Evolutionary conservation across 106 monocot species (phyloP).

Genomic region (Dioscorea zingiberensis): DNA sequence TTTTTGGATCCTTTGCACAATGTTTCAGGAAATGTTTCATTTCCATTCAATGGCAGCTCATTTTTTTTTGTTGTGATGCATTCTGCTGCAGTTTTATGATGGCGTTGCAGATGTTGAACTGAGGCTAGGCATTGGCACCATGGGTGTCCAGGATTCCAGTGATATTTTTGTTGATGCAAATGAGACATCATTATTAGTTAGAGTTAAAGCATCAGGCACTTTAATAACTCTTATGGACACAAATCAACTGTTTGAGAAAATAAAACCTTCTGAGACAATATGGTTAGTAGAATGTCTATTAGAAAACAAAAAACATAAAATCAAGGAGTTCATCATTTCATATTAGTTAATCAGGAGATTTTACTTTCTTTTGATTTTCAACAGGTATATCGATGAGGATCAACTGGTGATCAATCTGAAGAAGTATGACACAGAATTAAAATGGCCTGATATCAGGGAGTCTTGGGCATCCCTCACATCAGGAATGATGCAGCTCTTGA

Average conservation of each 20-base stretch:
- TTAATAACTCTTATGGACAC: constrained; percentile 53
- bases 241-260: constrained; percentile 51
- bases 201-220: constrained; percentile 48
- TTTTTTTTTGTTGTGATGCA: neutral
- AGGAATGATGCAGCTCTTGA: constrained; percentile 59
- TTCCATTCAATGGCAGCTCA: neutral
- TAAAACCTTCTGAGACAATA: constrained; percentile 88
- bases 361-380: neutral
- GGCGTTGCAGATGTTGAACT: constrained; percentile 49
- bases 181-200: constrained; percentile 54
- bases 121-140: constrained; percentile 39
- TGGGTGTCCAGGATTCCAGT: constrained; percentile 32
- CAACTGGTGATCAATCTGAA: constrained; percentile 77
- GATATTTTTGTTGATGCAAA: constrained; percentile 78
- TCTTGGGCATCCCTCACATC: constrained; percentile 71
- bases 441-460: constrained; percentile 93
- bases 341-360: neutral
- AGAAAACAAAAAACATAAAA: no score
- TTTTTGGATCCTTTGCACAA: neutral
- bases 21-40: neutral
- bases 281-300: constrained; percentile 38
- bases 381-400: constrained; percentile 91
- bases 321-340: no score
- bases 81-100: constrained; percentile 55
- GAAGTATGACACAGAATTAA: constrained; percentile 58